These are phyloP conservation scores for Theileria parva DNA, from an alignment of 169 alveolate species.

Conservation along the genomic window DNA sequence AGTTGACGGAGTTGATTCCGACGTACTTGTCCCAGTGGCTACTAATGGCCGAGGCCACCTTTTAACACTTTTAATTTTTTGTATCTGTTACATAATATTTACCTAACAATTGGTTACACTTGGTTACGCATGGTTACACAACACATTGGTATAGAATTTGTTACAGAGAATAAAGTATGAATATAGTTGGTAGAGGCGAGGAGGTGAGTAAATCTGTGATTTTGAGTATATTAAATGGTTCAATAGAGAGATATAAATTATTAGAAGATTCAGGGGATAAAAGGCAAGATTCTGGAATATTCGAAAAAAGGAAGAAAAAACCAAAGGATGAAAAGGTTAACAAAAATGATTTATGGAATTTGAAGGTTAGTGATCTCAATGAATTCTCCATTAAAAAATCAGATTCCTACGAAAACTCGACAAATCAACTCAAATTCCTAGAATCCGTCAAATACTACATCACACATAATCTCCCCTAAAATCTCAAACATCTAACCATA, in stretches of 20 bases:
- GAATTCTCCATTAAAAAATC: conserved; percentile 17
- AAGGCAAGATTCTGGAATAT: background rate
- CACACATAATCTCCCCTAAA: background rate
- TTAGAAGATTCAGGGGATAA: background rate
- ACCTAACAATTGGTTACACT: background rate
- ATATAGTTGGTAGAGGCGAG: conserved; percentile 57
- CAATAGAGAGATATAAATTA: conserved; percentile 12
- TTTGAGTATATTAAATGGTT: conserved; percentile 17
- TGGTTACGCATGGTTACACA: no score
- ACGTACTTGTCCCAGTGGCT: conserved; percentile 57
- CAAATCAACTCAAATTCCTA: conserved; percentile 30
- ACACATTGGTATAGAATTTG: no score
- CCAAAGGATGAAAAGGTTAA: background rate
- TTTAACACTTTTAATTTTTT: background rate
- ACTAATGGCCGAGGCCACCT: conserved; percentile 33
- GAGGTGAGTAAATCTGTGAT: conserved; percentile 36
- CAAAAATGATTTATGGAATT: conserved; percentile 38
- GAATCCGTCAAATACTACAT: conserved; percentile 49
- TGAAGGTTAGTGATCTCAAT: conserved; percentile 22
- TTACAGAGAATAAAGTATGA: no score
- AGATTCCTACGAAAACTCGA: conserved; percentile 2
- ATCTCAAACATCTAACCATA: no score
- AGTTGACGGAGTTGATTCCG: conserved; percentile 37
- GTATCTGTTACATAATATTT: background rate
- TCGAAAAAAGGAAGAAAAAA: background rate